Base-by-base conservation (phyloP, 208 protist genomes). In the Polymyxa betae region DNA sequence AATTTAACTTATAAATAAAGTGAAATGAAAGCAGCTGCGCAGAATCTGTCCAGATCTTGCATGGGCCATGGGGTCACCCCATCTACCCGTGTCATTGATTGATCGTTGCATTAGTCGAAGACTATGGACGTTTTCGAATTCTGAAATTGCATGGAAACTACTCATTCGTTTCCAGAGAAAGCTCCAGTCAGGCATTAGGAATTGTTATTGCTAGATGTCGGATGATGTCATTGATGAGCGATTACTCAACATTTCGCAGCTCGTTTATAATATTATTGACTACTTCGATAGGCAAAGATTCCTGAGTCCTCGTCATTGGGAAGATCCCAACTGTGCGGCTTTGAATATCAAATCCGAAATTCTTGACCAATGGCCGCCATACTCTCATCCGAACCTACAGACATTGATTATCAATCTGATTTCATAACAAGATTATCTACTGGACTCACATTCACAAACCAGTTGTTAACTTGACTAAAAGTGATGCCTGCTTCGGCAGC, bases 391-490 rank as follows among this genome's bases (percentile, higher is more conserved):
- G 5, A 5, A 60, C 49, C 49, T 60, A 60, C 24, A 24, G 5
- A 29, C 12, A 60, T 60, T 60, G 24, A 60, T 24, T 29, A 60
- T 60, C 24, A 60, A 5, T 29, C 5, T 60, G 49, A 29, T 60
- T 60, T 24, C 49, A 60, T 29, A 24, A 60, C 12, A 60, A 29
- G 24, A 60, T 29, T 60, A 60, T 60, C 5, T 60, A 29, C 12
- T 60, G 24, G 49, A 5, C 49, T n/a, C 24, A 82, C 72, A n/a
- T 82, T 82, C 16, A 82, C 72, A 43, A 82, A 82, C 72, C 72
- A 82, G 72, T 82, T 82, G n/a, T 82, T 82, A 43, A 82, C 72
- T n/a, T 82, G 72, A 43, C 40, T 82, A 43, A 82, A 82, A 35
- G 16, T 82, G 72, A 82, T 35, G 5, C 72, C 72, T 35, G 72